Conservation (phyloP, 768 basidiomycete species). For the Russula earlei region DNA sequence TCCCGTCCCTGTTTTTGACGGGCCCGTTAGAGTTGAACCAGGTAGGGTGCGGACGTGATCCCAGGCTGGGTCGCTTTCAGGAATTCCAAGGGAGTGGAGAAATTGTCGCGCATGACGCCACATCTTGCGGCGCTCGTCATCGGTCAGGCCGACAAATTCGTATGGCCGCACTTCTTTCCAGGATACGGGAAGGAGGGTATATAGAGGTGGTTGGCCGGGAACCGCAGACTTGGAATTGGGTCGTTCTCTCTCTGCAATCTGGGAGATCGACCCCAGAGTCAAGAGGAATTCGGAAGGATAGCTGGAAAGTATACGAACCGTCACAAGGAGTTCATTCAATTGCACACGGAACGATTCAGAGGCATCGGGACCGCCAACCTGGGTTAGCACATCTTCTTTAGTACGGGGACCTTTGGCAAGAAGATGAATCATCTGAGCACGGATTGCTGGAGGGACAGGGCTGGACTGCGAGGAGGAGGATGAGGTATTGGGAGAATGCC, state of each 20-base stretch:
- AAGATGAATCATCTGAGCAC: constrained; percentile 42
- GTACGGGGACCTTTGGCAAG: constrained; percentile 44
- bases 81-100: constrained; percentile 43
- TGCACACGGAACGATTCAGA: constrained; percentile 32
- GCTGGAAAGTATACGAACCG: constrained; percentile 30
- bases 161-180: constrained; percentile 68
- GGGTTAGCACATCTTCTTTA: constrained; percentile 28
- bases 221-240: neutral
- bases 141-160: constrained; percentile 45
- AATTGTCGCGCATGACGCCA: constrained; percentile 42
- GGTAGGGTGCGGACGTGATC: constrained; percentile 32
- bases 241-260: constrained; percentile 17
- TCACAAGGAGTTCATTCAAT: constrained; percentile 39
- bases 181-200: constrained; percentile 44
- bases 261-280: neutral
- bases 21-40: neutral
- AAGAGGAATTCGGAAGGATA: neutral
- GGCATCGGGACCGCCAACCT: constrained; percentile 37
- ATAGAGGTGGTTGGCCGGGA: constrained; percentile 23
- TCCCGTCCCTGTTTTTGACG: neutral
- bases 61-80: constrained; percentile 57
- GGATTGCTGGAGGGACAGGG: constrained; percentile 20
- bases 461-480: constrained; percentile 9
- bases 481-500: constrained; percentile 26
- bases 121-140: constrained; percentile 39